Conservation (phyloP, 352 stramenopile genomes). For the Globisporangium abappressorium region DNA sequence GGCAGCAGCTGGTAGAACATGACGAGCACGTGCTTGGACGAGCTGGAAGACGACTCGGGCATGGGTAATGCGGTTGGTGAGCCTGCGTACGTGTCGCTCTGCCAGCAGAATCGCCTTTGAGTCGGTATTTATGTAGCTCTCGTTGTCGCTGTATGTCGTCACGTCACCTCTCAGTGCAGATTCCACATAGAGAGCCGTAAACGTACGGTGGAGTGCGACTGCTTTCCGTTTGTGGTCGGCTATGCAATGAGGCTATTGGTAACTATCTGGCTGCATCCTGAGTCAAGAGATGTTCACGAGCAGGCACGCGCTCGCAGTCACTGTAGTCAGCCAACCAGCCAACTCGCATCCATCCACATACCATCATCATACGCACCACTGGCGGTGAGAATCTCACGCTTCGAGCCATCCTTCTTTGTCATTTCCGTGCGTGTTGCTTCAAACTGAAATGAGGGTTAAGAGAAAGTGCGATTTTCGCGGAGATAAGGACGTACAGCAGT, state of each 20-base stretch:
- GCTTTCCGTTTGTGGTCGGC: neutral
- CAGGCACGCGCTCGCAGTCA: neutral
- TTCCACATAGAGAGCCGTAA: neutral
- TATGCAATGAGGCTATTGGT: neutral
- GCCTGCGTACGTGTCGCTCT: neutral
- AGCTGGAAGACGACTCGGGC: neutral
- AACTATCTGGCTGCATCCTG: neutral
- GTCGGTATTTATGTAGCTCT: neutral
- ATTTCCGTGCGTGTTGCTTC: neutral
- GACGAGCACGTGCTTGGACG: slow-evolving; percentile 20
- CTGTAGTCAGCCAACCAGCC: neutral
- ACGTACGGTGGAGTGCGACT: neutral
- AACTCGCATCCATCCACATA: neutral
- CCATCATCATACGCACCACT: neutral
- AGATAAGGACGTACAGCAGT: neutral
- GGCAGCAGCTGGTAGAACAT: slow-evolving; percentile 46
- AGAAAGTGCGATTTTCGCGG: neutral
- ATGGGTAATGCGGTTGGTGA: neutral
- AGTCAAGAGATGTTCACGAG: neutral
- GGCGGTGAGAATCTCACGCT: neutral
- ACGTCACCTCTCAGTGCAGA: neutral
- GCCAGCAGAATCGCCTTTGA: slow-evolving; percentile 3
- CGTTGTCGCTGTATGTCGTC: neutral
- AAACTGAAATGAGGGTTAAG: neutral
- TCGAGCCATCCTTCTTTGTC: neutral